Evolutionary conservation across 1,284 basidiomycete species (phyloP).

Genomic region (Puccinia coronata): DNA sequence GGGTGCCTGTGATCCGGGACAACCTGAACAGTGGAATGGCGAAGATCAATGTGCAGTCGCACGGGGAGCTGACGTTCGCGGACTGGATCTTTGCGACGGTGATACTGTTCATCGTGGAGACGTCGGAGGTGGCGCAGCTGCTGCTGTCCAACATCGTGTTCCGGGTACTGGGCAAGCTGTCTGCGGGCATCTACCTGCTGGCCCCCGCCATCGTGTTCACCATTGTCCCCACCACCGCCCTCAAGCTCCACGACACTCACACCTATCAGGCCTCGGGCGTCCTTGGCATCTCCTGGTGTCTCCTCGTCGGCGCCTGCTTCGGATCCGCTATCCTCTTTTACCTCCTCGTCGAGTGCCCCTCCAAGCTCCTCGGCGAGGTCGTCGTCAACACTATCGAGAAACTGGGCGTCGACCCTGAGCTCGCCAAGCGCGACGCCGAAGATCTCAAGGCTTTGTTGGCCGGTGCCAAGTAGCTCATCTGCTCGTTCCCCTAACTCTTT

Average conservation of each 20-base stretch:
- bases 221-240: conserved; percentile 56
- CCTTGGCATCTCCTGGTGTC: conserved; percentile 55
- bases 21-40: conserved; percentile 56
- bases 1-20: conserved; percentile 56
- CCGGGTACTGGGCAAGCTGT: conserved; percentile 55
- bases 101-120: conserved; percentile 57
- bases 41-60: conserved; percentile 55
- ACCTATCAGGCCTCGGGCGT: conserved; percentile 52
- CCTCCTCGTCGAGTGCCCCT: conserved; percentile 57
- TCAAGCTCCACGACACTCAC: conserved; percentile 54
- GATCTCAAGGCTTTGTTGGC: conserved; percentile 33
- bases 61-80: conserved; percentile 56
- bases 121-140: conserved; percentile 55
- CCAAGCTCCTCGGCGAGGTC: conserved; percentile 56
- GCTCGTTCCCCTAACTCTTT: no score
- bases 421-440: conserved; percentile 34
- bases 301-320: conserved; percentile 54
- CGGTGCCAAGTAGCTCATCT: conserved; percentile 17
- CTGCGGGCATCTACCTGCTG: conserved; percentile 56
- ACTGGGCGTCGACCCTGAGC: conserved; percentile 49
- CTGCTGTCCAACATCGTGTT: conserved; percentile 57
- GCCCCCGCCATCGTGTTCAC: conserved; percentile 57
- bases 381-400: conserved; percentile 54
- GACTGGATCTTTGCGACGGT: conserved; percentile 56
- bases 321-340: conserved; percentile 56